Evolutionary conservation across 1,139 yeast species (phyloP), one percentile per base, ranked within the genome.

Genomic region (Kodamaea anthophila): DNA sequence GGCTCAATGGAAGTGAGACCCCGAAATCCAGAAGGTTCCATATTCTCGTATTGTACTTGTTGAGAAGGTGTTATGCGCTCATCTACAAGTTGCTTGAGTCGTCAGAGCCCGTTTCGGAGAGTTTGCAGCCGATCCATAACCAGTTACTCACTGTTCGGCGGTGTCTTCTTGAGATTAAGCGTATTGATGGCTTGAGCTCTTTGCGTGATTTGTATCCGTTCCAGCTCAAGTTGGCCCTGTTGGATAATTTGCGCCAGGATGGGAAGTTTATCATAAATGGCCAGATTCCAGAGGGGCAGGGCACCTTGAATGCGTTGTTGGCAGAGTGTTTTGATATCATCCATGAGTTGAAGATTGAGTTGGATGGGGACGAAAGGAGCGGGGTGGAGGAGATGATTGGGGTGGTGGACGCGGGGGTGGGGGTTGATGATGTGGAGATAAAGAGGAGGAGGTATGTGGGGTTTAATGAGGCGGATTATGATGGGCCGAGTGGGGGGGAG

Each of bases 271-370:
- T 83, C 49, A 82, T 86, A 20, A 86, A 85, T 40, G 84, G 77
- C 32, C 83, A 84, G 40, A 80, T 88, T 23, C 98, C 98, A 5
- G 96, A 91, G 55, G 98, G 98, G 9, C 98, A 91, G 57, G 97
- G 96, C 8, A 79, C 94, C 22, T 66, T 91, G 39, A 87, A 80
- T 53, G 95, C 96, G 1, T 60, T 91, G 39, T 64, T 91, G 29
- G 93, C 95, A 3, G 97, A 88, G 54, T 88, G 97, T 55, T 91
- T 86, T 52, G 98, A 91, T 55, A 81, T 88, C 35, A 68, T 85
- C 33, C 88, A 91, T 51, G 98, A 91, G 57, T 65, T 91, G 48
- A 82, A 86, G 49, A 81, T 85, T 19, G 96, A 88, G 49, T 73
- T 86, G 38, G 94, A 84, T 35, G 65, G 62, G 41, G 74, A 73